Evolutionary conservation across 2,329 filamentous ascomycete species (phyloP).

Genomic region (Leptosphaerulina australis): DNA sequence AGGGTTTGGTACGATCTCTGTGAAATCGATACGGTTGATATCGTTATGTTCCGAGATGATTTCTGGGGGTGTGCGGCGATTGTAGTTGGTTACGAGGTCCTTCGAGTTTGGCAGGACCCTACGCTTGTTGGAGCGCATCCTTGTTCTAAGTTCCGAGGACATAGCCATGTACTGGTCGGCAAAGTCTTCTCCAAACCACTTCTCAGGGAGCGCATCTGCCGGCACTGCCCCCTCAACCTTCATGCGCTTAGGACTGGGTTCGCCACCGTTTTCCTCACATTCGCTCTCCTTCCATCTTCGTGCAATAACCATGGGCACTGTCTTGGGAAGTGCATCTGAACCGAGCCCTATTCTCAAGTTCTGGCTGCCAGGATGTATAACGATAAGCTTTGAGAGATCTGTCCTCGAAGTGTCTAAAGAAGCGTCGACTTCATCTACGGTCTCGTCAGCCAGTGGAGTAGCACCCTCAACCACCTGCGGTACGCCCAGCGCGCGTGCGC

Average conservation of each 20-base stretch:
- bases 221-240: conserved; percentile 68
- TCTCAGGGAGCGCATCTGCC: conserved; percentile 67
- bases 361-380: conserved; percentile 94
- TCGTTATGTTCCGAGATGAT: conserved; percentile 95
- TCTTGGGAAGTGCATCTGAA: conserved; percentile 94
- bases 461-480: conserved; percentile 48
- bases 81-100: conserved; percentile 93
- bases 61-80: conserved; percentile 81
- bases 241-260: conserved; percentile 73
- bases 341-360: conserved; percentile 93
- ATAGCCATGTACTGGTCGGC: conserved; percentile 75
- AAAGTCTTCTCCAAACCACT: conserved; percentile 83
- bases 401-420: conserved; percentile 47
- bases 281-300: conserved; percentile 79
- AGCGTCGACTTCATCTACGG: conserved; percentile 37
- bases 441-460: conserved; percentile 37
- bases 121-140: conserved; percentile 92
- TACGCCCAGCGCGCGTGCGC: conserved; percentile 77
- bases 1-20: conserved; percentile 69
- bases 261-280: conserved; percentile 78
- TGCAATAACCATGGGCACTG: conserved; percentile 90
- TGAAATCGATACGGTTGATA: conserved; percentile 93
- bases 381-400: conserved; percentile 87
- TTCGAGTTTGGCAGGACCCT: conserved; percentile 97
- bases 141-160: conserved; percentile 83